A percentile compares a stretch with the other conserved stretches of the same genome.
These are phyloP conservation scores for Hibiscus syriacus DNA, from an alignment of 345 rosid genomes.

Conservation along the genomic window DNA sequence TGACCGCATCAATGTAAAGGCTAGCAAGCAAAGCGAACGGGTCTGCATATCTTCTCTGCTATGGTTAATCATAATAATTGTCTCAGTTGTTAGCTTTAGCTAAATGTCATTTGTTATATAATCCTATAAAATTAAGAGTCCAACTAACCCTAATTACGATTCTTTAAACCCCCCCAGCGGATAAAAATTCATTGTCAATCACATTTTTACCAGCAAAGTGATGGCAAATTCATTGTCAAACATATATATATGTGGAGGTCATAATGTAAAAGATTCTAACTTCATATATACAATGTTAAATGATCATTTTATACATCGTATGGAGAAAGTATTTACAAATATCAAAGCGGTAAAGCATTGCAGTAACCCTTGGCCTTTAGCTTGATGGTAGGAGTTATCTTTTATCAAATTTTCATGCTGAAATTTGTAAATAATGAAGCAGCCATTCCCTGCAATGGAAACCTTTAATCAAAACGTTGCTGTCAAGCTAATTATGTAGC, in stretches of 20 bases:
- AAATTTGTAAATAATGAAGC: no score
- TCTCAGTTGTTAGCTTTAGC: not conserved
- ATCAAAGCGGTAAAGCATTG: not conserved
- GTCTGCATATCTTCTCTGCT: not conserved
- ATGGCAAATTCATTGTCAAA: no score
- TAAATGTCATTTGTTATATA: not conserved
- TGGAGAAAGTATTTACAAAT: no score
- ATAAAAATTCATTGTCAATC: not conserved
- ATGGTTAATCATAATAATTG: not conserved
- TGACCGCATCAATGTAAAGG: conserved; percentile 24
- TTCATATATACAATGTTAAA: not conserved
- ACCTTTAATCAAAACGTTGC: not conserved
- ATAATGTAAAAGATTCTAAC: not conserved
- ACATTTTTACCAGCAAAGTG: not conserved
- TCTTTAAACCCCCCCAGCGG: not conserved
- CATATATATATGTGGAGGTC: not conserved
- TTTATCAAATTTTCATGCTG: no score
- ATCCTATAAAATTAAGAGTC: not conserved
- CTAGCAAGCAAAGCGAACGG: conserved; percentile 9
- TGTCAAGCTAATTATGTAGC: not conserved
- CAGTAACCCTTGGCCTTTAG: not conserved
- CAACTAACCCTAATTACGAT: not conserved
- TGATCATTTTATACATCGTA: no score
- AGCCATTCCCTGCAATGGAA: not conserved
- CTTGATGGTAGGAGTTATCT: not conserved